A percentile compares a stretch with the other conserved stretches of the same genome.
Evolutionary conservation across 1,284 basidiomycete genomes (phyloP).

Genomic region (Leccinum holopus): DNA sequence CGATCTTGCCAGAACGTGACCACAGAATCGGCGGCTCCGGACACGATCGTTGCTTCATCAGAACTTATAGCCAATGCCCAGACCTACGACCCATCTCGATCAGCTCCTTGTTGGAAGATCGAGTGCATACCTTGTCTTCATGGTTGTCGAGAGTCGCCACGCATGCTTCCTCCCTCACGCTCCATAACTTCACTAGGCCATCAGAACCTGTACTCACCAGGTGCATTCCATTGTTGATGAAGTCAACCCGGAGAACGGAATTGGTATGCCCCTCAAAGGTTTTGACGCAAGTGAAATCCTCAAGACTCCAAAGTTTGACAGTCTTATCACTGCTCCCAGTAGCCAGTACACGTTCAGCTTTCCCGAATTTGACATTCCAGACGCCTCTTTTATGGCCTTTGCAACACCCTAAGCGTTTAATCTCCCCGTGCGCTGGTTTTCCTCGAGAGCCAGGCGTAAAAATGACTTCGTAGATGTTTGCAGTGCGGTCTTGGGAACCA

Average conservation of each 20-base stretch:
- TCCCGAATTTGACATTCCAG: slow-evolving; percentile 91
- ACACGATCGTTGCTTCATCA: slow-evolving; percentile 81
- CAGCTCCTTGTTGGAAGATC: not conserved
- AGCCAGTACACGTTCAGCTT: slow-evolving; percentile 81
- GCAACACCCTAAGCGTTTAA: slow-evolving; percentile 83
- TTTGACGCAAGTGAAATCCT: slow-evolving; percentile 89
- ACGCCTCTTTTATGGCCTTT: slow-evolving; percentile 97
- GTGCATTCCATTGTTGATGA: slow-evolving; percentile 83
- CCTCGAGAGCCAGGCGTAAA: slow-evolving; percentile 46
- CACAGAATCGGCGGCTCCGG: slow-evolving; percentile 92
- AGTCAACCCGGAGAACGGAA: slow-evolving; percentile 92
- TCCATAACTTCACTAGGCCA: slow-evolving; percentile 96
- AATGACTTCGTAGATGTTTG: slow-evolving; percentile 84
- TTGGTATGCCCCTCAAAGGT: slow-evolving; percentile 98
- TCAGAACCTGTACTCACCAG: slow-evolving; percentile 89
- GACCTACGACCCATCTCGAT: slow-evolving; percentile 51
- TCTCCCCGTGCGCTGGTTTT: slow-evolving; percentile 56
- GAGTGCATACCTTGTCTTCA: slow-evolving; percentile 79
- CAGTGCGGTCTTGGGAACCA: slow-evolving; percentile 94
- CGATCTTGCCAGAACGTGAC: slow-evolving; percentile 95
- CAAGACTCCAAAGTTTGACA: slow-evolving; percentile 90
- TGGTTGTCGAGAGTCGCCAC: slow-evolving; percentile 91
- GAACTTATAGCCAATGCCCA: slow-evolving; percentile 86
- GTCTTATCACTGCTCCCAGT: slow-evolving; percentile 96
- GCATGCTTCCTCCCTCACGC: slow-evolving; percentile 86